Base-by-base conservation (phyloP, 129 eudicot genomes). In the Arctium lappa region DNA sequence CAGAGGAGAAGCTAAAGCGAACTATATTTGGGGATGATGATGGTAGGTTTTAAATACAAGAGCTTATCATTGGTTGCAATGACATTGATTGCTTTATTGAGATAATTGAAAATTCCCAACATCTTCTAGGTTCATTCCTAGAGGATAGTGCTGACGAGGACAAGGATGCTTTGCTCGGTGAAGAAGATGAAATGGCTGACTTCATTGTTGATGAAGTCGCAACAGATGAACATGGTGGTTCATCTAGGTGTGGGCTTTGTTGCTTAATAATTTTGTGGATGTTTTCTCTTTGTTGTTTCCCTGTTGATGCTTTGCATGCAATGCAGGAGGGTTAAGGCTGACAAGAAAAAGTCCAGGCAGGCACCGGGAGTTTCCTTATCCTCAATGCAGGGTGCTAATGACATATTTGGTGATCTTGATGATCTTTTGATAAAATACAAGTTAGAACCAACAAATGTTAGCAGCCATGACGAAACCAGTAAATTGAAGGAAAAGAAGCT, bases 101-200 rank as follows among this genome's bases (percentile, higher is more conserved):
- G 18, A 39, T 46, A 15, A 4, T 80, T 60, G n/a, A 18, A 72
- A 73, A 44, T 48, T 10, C 13, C 11, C 37, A 15, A 66, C 69
- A 75, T 53, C 70, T 75, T 84, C 32, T 82, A 76, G 87, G 85
- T 69, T 72, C 75, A 66, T 85, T 74, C 36, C 81, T 84, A 38
- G 91, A 82, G 40, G 90, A 82, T 48, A 85, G 85, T 37, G 74
- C 72, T 16, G 90, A 84, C 42, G 94, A 88, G 29, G 89, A 81
- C 62, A 88, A 89, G 79, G 92, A 88, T 82, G 50, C 44, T 9
- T 80, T 81, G 70, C 29, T 69, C 66, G 86, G 60, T 80, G 88
- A 88, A 8, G 93, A 90, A 8, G 93, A 90, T 86, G 94, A 90
- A 46, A 90, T 90, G 92, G 94, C 94, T n/a, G 94, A 90, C 80